Percentiles rank a stretch among this genome's conserved stretches.
Conservation (phyloP, 2,329 filamentous ascomycete genomes). For the Botrytis deweyae region DNA sequence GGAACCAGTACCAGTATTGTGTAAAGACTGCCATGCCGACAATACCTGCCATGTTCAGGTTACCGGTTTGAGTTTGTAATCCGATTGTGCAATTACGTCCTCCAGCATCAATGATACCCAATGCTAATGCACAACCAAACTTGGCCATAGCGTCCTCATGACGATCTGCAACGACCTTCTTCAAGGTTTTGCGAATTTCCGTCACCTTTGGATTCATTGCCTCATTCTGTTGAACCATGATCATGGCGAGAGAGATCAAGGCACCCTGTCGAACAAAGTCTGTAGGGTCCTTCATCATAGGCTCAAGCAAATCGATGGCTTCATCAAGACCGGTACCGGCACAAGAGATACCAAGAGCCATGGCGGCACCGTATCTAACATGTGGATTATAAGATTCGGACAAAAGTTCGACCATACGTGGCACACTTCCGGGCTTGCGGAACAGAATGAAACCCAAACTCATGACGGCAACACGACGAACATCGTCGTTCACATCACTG, state of each 20-base stretch:
- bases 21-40: conserved; percentile 98
- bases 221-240: conserved; percentile 99
- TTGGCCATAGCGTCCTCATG: conserved; percentile 99
- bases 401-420: conserved; percentile 96
- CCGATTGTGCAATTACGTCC: conserved; percentile 98
- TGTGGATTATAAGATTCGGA: conserved; percentile 99
- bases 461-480: conserved; percentile 94
- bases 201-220: conserved; percentile 97
- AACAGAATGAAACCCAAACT: conserved; percentile 97
- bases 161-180: conserved; percentile 90
- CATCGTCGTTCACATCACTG: conserved; percentile 97
- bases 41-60: conserved; percentile 97
- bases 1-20: conserved; percentile 99
- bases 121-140: conserved; percentile 88
- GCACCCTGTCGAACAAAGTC: conserved; percentile 98
- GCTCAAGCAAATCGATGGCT: conserved; percentile 93
- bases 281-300: conserved; percentile 98
- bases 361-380: conserved; percentile 94
- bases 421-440: conserved; percentile 94
- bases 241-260: conserved; percentile 92
- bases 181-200: conserved; percentile 85
- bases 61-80: conserved; percentile 94
- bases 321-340: conserved; percentile 94
- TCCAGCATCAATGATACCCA: conserved; percentile 97
- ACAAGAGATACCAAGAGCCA: conserved; percentile 97